Evolutionary conservation across 495 filamentous ascomycete species (phyloP).

Genomic region (Talaromyces liani): DNA sequence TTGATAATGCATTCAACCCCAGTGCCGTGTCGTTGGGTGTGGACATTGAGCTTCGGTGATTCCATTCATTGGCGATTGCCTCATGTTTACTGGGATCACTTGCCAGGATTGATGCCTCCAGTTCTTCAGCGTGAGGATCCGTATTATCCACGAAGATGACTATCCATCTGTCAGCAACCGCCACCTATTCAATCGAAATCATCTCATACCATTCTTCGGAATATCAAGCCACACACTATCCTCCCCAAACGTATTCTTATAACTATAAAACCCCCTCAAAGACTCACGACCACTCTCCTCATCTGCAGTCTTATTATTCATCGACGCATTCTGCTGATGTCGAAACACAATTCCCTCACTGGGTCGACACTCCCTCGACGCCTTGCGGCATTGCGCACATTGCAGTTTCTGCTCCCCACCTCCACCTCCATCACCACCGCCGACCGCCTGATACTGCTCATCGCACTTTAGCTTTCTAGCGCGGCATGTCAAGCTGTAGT

Average conservation of each 20-base stretch:
- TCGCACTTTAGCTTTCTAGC: constrained; percentile 55
- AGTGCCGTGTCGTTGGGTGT: constrained; percentile 33
- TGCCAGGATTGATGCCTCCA: constrained; percentile 20
- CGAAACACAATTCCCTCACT: constrained; percentile 59
- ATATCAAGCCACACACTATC: constrained; percentile 57
- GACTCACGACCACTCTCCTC: constrained; percentile 33
- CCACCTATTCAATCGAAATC: background rate
- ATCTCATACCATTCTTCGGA: constrained; percentile 43
- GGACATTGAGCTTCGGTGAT: constrained; percentile 11
- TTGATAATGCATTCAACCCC: constrained; percentile 50
- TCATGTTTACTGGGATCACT: constrained; percentile 12
- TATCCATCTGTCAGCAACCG: constrained; percentile 17
- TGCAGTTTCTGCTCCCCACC: constrained; percentile 49
- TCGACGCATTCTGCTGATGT: constrained; percentile 67
- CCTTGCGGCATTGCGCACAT: constrained; percentile 54
- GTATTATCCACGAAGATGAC: constrained; percentile 60
- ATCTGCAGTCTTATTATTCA: constrained; percentile 44
- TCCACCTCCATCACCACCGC: constrained; percentile 4
- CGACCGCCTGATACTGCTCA: constrained; percentile 16
- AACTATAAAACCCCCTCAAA: constrained; percentile 60
- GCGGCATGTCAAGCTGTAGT: constrained; percentile 53
- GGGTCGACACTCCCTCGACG: constrained; percentile 51
- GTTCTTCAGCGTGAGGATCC: constrained; percentile 54
- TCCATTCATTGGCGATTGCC: constrained; percentile 20
- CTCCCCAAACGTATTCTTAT: constrained; percentile 59